Conservation (phyloP, 768 basidiomycete species). For the Lentinula detonsa region DNA sequence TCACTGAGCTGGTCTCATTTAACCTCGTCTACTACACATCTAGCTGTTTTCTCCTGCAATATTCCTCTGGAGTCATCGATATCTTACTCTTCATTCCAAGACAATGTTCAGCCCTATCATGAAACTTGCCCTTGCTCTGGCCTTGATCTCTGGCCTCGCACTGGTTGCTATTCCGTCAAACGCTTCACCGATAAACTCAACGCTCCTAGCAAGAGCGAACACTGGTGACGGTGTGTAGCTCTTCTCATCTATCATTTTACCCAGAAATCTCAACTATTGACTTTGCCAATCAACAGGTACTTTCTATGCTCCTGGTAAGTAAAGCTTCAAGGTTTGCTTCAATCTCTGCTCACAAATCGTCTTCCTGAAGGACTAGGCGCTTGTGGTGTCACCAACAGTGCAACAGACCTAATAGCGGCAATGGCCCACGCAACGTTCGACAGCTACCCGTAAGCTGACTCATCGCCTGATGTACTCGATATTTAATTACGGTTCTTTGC, state of each 20-base stretch:
- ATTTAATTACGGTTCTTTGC: background rate
- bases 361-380: conserved; percentile 13
- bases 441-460: conserved; percentile 23
- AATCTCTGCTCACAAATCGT: background rate
- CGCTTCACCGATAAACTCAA: background rate
- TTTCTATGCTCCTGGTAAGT: background rate
- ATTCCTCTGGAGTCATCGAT: background rate
- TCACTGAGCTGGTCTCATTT: conserved; percentile 1
- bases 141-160: background rate
- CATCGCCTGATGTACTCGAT: background rate
- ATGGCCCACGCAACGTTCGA: conserved; percentile 28
- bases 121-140: background rate
- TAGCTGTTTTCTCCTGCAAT: background rate
- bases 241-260: background rate
- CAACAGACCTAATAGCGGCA: conserved; percentile 20
- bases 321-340: too few species aligned
- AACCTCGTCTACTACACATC: background rate
- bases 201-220: background rate
- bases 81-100: background rate
- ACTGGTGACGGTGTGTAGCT: background rate
- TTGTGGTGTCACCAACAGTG: conserved; percentile 14
- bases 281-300: background rate
- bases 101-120: background rate
- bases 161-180: background rate
- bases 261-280: background rate